These are phyloP conservation scores for Melaleuca alternifolia DNA, from an alignment of 345 rosid species.

Conservation along the genomic window DNA sequence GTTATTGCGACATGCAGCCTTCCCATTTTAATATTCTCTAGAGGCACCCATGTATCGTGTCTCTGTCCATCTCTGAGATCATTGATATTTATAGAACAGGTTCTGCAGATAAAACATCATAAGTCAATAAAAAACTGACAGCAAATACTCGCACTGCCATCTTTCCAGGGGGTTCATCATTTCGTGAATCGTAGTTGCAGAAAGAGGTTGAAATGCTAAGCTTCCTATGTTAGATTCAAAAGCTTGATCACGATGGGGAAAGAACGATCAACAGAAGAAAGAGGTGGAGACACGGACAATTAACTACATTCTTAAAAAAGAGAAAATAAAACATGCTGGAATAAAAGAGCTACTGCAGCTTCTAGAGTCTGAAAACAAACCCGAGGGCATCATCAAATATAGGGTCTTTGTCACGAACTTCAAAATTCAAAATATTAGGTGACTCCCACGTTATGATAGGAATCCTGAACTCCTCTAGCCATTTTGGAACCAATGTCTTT, in stretches of 20 bases:
- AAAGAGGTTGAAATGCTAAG: background rate
- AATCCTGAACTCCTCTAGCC: constrained; percentile 85
- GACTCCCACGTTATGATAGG: constrained; percentile 82
- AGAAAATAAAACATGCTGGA: background rate
- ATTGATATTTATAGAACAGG: constrained; percentile 46
- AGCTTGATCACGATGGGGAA: background rate
- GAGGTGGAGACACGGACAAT: background rate
- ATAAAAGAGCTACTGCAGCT: background rate
- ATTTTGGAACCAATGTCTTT: constrained; percentile 80
- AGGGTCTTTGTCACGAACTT: constrained; percentile 83
- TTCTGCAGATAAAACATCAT: constrained; percentile 20
- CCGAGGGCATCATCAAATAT: constrained; percentile 84
- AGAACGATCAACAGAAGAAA: background rate
- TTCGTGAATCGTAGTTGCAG: background rate
- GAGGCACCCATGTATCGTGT: constrained; percentile 76
- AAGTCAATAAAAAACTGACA: background rate
- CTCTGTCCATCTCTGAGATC: constrained; percentile 64
- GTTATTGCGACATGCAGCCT: constrained; percentile 84
- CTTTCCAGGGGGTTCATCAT: background rate
- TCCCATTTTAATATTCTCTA: constrained; percentile 72
- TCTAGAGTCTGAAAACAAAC: constrained; percentile 25
- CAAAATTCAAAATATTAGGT: constrained; percentile 46
- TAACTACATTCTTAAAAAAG: background rate
- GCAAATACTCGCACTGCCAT: background rate
- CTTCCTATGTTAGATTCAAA: background rate